Percentiles rank a stretch among this genome's conserved stretches.
These are phyloP conservation scores for Phytophthora melonis DNA, from an alignment of 352 stramenopile genomes.

Conservation along the genomic window DNA sequence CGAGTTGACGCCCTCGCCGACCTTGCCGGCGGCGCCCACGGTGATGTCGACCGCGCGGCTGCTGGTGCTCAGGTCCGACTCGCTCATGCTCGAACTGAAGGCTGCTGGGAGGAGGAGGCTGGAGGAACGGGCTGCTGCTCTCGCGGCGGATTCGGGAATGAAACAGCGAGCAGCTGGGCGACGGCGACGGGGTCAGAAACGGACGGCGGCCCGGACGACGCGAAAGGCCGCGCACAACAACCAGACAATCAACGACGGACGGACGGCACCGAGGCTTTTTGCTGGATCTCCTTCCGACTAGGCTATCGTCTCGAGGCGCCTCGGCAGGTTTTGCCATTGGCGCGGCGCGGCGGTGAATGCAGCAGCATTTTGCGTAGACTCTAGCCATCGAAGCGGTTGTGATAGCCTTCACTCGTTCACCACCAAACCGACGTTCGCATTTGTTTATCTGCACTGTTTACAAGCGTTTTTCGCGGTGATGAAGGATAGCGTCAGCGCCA, in stretches of 20 bases:
- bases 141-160: slow-evolving; percentile 34
- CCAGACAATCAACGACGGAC: slow-evolving; percentile 19
- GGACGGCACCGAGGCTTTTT: background rate
- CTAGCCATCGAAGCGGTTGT: too few species aligned
- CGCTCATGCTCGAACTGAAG: slow-evolving; percentile 23
- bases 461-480: too few species aligned
- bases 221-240: slow-evolving; percentile 32
- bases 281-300: background rate
- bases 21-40: slow-evolving; percentile 75
- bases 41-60: slow-evolving; percentile 44
- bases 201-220: slow-evolving; percentile 25
- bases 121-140: slow-evolving; percentile 1
- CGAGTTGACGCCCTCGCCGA: slow-evolving; percentile 86
- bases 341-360: too few species aligned
- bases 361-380: too few species aligned
- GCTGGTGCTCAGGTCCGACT: slow-evolving; percentile 30
- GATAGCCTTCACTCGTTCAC: too few species aligned
- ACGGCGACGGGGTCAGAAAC: slow-evolving; percentile 30
- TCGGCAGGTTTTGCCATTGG: background rate
- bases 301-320: too few species aligned
- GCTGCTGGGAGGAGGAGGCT: background rate
- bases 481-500: too few species aligned
- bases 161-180: slow-evolving; percentile 27
- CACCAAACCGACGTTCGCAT: too few species aligned
- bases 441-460: too few species aligned